These are phyloP conservation scores for Ceratocystis cacaofunesta DNA, from an alignment of 2,329 filamentous ascomycete genomes.

Conservation along the genomic window DNA sequence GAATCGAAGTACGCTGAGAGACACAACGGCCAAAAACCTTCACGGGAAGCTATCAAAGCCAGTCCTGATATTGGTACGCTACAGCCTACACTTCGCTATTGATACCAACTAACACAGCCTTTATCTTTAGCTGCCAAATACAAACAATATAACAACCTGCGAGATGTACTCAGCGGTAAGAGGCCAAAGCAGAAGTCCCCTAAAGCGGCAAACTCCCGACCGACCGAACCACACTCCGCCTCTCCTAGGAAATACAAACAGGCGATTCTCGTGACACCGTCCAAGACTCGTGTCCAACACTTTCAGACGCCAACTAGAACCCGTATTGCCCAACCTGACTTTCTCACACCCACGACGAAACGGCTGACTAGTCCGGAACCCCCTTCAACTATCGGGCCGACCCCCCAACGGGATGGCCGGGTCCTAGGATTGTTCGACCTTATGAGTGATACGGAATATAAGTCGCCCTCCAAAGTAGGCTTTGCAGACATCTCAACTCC, in stretches of 20 bases:
- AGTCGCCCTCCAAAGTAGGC: conserved; percentile 18
- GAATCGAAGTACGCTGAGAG: conserved; percentile 50
- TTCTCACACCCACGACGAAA: conserved; percentile 37
- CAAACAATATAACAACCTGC: conserved; percentile 56
- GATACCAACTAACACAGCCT: neutral
- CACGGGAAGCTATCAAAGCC: conserved; percentile 60
- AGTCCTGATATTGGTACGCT: conserved; percentile 53
- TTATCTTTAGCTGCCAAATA: conserved; percentile 48
- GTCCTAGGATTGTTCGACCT: conserved; percentile 67
- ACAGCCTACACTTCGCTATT: neutral
- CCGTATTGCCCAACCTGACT: conserved; percentile 28
- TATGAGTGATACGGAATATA: conserved; percentile 36
- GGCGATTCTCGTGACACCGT: conserved; percentile 30
- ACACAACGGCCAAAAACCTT: conserved; percentile 53
- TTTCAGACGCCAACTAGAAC: conserved; percentile 24
- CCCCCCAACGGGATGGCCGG: conserved; percentile 63
- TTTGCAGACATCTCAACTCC: conserved; percentile 27
- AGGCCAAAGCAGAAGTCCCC: conserved; percentile 25
- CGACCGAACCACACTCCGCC: conserved; percentile 24
- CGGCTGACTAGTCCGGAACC: conserved; percentile 39
- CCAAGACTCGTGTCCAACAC: conserved; percentile 23
- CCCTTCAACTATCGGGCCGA: conserved; percentile 55
- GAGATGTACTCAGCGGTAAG: conserved; percentile 44
- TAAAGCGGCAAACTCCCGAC: conserved; percentile 19
- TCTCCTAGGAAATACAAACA: conserved; percentile 37